Conservation (phyloP, 2,329 filamentous ascomycete species). For the Rachicladosporium sp. region DNA sequence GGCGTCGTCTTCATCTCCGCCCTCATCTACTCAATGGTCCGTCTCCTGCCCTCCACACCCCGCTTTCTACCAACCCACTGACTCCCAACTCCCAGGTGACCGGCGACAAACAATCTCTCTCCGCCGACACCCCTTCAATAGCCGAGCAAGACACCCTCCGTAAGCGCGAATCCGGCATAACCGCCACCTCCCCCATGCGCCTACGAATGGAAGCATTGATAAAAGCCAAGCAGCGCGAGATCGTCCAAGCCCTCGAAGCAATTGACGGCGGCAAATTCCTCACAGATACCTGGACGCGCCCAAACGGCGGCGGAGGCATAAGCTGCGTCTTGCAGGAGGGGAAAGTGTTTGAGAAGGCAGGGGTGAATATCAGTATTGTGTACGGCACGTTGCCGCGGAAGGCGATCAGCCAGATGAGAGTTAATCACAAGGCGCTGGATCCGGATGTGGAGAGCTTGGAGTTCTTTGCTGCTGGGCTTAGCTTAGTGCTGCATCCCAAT, state of each 20-base stretch:
- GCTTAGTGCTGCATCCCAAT: slow-evolving; percentile 80
- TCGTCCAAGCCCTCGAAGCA: slow-evolving; percentile 69
- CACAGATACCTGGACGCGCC: slow-evolving; percentile 74
- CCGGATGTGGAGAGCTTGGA: slow-evolving; percentile 68
- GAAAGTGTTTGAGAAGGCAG: slow-evolving; percentile 94
- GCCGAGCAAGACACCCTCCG: slow-evolving; percentile 72
- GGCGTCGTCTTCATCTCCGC: slow-evolving; percentile 41
- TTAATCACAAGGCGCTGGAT: slow-evolving; percentile 83
- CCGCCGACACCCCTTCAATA: slow-evolving; percentile 49
- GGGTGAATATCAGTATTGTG: slow-evolving; percentile 88
- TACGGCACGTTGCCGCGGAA: slow-evolving; percentile 80
- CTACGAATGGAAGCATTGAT: slow-evolving; percentile 96
- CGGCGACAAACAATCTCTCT: slow-evolving; percentile 33
- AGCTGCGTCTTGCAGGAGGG: slow-evolving; percentile 93
- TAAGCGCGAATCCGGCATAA: slow-evolving; percentile 67
- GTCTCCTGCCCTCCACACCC: slow-evolving; percentile 6
- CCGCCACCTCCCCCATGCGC: slow-evolving; percentile 78
- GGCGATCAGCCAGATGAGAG: slow-evolving; percentile 85
- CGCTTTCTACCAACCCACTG: background rate
- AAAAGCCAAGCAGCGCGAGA: slow-evolving; percentile 80
- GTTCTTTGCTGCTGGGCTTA: slow-evolving; percentile 91
- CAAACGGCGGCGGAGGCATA: slow-evolving; percentile 82
- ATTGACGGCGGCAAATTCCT: slow-evolving; percentile 75
- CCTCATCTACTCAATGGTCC: slow-evolving; percentile 49
- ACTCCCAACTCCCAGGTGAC: slow-evolving; percentile 19